Percentiles rank a stretch among this genome's conserved stretches.
Evolutionary conservation across 1,284 basidiomycete genomes (phyloP).

Genomic region (Marasmius fiardii): DNA sequence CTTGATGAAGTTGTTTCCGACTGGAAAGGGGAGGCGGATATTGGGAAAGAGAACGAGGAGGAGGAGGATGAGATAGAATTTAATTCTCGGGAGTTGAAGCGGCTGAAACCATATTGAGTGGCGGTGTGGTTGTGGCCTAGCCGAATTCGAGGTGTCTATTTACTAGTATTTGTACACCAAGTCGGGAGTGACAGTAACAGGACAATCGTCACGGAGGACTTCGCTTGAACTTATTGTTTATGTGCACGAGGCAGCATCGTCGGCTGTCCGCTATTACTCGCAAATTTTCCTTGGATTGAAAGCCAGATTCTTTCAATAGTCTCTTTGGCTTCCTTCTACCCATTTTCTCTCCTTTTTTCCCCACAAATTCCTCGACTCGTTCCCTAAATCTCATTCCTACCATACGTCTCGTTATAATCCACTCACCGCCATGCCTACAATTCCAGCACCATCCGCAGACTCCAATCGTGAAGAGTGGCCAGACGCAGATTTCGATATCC

Average conservation of each 20-base stretch:
- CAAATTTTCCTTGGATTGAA: not conserved
- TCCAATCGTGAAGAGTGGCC: constrained; percentile 71
- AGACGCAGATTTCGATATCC: constrained; percentile 80
- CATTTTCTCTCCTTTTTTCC: constrained; percentile 20
- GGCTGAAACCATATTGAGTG: constrained; percentile 60
- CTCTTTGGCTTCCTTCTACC: constrained; percentile 7
- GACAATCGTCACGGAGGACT: not conserved
- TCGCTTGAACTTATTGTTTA: constrained; percentile 18
- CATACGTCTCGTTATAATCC: constrained; percentile 18
- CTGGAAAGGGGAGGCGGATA: constrained; percentile 30
- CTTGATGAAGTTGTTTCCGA: constrained; percentile 61
- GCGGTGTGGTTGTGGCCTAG: constrained; percentile 11
- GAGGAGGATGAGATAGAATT: constrained; percentile 58
- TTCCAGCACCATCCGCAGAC: constrained; percentile 54
- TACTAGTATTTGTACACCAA: not conserved
- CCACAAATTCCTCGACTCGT: constrained; percentile 8
- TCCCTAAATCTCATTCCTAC: constrained; percentile 9
- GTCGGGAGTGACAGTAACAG: not conserved
- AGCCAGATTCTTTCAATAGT: constrained; percentile 5
- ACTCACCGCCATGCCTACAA: constrained; percentile 46
- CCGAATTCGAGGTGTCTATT: no score
- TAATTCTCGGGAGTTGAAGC: constrained; percentile 52
- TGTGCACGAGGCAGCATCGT: constrained; percentile 22
- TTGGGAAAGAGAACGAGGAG: constrained; percentile 26
- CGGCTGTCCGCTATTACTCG: not conserved